Evolutionary conservation across 495 filamentous ascomycete genomes (phyloP).

Genomic region (Penicillium daleae): DNA sequence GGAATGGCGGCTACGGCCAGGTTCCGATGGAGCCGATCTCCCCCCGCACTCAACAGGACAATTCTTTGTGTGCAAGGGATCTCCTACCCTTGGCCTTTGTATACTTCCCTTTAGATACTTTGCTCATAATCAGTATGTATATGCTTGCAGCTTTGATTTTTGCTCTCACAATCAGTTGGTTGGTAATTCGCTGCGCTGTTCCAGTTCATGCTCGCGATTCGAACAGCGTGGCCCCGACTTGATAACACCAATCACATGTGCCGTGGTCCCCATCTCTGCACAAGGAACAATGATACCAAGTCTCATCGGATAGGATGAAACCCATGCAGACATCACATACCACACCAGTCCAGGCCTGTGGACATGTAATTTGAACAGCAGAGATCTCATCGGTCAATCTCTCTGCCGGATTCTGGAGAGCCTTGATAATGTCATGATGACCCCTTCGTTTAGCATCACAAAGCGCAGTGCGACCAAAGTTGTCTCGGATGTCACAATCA

Average conservation of each 20-base stretch:
- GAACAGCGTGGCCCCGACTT: not conserved
- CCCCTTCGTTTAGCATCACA: not conserved
- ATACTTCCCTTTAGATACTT: too few species aligned
- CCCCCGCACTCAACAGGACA: too few species aligned
- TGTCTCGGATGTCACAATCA: not conserved
- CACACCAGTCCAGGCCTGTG: not conserved
- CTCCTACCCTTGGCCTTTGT: too few species aligned
- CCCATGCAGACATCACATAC: not conserved
- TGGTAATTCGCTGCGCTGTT: too few species aligned
- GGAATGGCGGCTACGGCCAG: not conserved
- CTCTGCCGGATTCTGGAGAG: not conserved
- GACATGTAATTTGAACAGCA: not conserved
- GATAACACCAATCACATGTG: not conserved
- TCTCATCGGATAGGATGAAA: not conserved
- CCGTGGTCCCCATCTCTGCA: not conserved
- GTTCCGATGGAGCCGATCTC: not conserved
- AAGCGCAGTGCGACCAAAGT: not conserved
- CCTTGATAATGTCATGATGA: not conserved
- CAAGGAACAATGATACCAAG: not conserved
- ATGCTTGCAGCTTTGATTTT: too few species aligned
- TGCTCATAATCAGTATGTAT: too few species aligned
- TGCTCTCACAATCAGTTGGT: too few species aligned
- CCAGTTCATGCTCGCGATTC: not conserved
- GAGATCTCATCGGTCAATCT: too few species aligned
- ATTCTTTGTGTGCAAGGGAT: too few species aligned